phyloP scores from a whole-genome alignment of 441 rosid genomes.

The Gossypium armourianum region DNA sequence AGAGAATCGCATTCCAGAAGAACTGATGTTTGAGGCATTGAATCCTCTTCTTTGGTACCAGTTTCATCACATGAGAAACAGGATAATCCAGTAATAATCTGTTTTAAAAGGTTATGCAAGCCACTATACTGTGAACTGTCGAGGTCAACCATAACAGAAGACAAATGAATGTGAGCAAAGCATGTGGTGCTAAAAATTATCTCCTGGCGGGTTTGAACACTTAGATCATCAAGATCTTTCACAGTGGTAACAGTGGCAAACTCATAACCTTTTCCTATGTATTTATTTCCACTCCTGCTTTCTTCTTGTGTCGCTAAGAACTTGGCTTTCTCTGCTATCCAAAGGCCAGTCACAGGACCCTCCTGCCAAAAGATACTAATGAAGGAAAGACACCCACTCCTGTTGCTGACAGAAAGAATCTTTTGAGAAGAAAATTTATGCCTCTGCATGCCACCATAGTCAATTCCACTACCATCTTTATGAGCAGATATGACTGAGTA shows the following conservation, averaged over 20 bases:
- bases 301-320: slow-evolving; percentile 53
- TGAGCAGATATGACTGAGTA: slow-evolving; percentile 45
- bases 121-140: slow-evolving; percentile 38
- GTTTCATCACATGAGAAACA: slow-evolving; percentile 23
- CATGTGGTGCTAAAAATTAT: slow-evolving; percentile 57
- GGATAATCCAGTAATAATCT: slow-evolving; percentile 40
- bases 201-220: slow-evolving; percentile 48
- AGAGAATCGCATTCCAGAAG: slow-evolving; percentile 65
- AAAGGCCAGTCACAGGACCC: slow-evolving; percentile 47
- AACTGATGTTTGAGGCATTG: slow-evolving; percentile 47
- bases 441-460: slow-evolving; percentile 22
- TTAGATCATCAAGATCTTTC: slow-evolving; percentile 45
- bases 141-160: slow-evolving; percentile 37
- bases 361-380: slow-evolving; percentile 78
- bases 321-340: slow-evolving; percentile 73
- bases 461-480: slow-evolving; percentile 29
- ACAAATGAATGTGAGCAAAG: slow-evolving; percentile 40
- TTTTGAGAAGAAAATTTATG: slow-evolving; percentile 39
- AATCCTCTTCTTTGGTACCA: slow-evolving; percentile 22
- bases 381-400: slow-evolving; percentile 39
- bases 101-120: slow-evolving; percentile 39
- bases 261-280: slow-evolving; percentile 46
- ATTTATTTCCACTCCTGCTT: slow-evolving; percentile 35
- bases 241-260: slow-evolving; percentile 50
- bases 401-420: slow-evolving; percentile 42